Base-by-base conservation (phyloP, 2,329 filamentous ascomycete genomes). In the Passalora sequoiae region DNA sequence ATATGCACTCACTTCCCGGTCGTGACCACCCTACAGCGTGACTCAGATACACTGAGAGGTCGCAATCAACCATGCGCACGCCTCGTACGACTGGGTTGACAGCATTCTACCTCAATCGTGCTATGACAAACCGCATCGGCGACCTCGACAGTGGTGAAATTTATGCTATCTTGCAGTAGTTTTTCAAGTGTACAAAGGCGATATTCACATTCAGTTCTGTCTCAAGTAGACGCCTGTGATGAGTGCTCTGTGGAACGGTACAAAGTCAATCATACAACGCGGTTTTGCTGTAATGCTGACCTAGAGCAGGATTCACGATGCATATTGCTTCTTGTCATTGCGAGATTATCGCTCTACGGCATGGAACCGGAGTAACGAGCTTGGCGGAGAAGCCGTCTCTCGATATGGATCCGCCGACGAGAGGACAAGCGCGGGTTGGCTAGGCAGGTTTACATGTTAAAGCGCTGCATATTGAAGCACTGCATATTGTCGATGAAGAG, bases 281-380 rank as follows among this genome's bases (percentile, higher is more conserved):
- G 20, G 16, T 12, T 24, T 38, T 31, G 20, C 20, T 19, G 38
- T 25, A 33, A 8, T 40, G 19, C 21, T 44, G 17, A 31, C 21
- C 24, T 8, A 9, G 6, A n/a, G 3, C 3, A 19, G 50, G 51
- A 22, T 41, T 43, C 10, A 38, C 83, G 0, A 86, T 86, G 28
- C 82, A 86, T 54, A 86, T 84, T 49, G 83, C 82, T 0, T 81
- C 77, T 55, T 87, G 81, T 81, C 82, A 87, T 53, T 86, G 86
- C 56, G 81, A 77, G 24, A 81, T 80, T 1, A 72, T 67, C 13
- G 71, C 85, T 58, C 80, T 82, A 0, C 70, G 83, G 29, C 83
- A 88, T 60, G 84, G 84, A 2, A 87, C 83, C 0, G 71, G 84
- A 20, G 83, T 88, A 3, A 87, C 83, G 0, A 71, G 79, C 6